Percentiles rank a stretch among this genome's conserved stretches.
phyloP scores from a whole-genome alignment of 768 basidiomycete genomes.

The Phallus indusiatus region DNA sequence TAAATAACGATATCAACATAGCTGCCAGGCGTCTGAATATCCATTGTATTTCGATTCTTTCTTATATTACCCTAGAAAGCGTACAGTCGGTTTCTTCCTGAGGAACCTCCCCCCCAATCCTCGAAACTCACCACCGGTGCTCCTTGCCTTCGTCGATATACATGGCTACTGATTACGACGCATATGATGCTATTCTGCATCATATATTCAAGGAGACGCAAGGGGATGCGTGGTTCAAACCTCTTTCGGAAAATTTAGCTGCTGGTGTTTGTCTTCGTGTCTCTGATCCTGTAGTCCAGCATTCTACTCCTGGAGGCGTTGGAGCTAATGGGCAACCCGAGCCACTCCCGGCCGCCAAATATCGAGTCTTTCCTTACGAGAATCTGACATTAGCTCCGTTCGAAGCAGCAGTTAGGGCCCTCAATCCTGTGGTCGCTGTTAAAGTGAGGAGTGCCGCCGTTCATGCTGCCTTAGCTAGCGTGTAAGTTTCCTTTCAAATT shows the following conservation, averaged over 20 bases:
- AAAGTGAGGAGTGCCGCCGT: slow-evolving; percentile 73
- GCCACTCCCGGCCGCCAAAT: slow-evolving; percentile 36
- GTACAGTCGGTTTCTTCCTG: background rate
- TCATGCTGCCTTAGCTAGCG: slow-evolving; percentile 63
- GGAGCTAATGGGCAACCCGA: background rate
- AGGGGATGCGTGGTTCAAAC: slow-evolving; percentile 80
- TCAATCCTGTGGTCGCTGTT: slow-evolving; percentile 82
- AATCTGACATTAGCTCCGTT: slow-evolving; percentile 74
- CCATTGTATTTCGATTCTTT: background rate
- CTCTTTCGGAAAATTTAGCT: slow-evolving; percentile 71
- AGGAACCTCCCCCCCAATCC: background rate
- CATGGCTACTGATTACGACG: slow-evolving; percentile 27
- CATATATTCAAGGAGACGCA: slow-evolving; percentile 78
- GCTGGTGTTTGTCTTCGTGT: slow-evolving; percentile 72
- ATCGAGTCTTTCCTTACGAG: slow-evolving; percentile 80
- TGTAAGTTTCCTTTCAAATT: slow-evolving; percentile 34
- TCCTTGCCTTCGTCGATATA: slow-evolving; percentile 61
- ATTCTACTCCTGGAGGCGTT: background rate
- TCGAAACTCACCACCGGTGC: background rate
- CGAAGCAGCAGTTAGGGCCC: slow-evolving; percentile 60
- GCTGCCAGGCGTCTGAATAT: background rate
- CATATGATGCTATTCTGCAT: slow-evolving; percentile 50
- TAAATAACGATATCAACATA: background rate
- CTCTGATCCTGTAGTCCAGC: slow-evolving; percentile 20
- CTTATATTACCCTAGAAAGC: background rate